Conservation (phyloP, 345 rosid species). For the Salix caprea region DNA sequence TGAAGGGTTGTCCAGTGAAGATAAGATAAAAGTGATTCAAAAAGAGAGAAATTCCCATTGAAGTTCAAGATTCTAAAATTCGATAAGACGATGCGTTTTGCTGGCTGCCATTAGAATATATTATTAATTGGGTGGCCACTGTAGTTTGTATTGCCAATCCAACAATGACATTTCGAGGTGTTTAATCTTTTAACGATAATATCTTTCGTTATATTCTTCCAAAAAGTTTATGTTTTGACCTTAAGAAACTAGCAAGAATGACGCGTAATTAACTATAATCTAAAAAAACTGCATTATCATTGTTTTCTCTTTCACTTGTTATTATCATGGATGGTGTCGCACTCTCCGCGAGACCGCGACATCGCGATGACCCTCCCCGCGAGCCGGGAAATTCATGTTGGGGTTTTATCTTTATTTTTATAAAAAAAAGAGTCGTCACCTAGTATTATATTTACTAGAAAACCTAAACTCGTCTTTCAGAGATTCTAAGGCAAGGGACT, state of each 20-base stretch:
- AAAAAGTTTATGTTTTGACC: neutral
- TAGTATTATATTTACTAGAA: too few relatives aligned
- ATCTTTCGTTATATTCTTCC: slow-evolving; percentile 1
- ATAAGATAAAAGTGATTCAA: slow-evolving; percentile 8
- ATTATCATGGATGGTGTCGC: too few relatives aligned
- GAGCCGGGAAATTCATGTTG: too few relatives aligned
- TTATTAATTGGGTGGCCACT: slow-evolving; percentile 19
- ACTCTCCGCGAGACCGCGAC: too few relatives aligned
- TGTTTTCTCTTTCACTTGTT: too few relatives aligned
- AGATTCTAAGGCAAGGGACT: too few relatives aligned
- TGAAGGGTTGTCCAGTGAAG: neutral
- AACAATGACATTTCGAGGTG: slow-evolving; percentile 18
- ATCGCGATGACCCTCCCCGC: too few relatives aligned
- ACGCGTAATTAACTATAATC: too few relatives aligned
- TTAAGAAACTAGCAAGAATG: neutral
- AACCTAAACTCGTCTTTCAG: too few relatives aligned
- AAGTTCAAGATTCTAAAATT: slow-evolving; percentile 18
- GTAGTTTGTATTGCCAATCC: neutral
- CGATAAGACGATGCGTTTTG: slow-evolving; percentile 19
- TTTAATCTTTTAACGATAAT: neutral
- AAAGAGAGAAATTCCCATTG: neutral
- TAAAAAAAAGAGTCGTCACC: fast-evolving
- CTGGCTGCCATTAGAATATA: slow-evolving; percentile 25
- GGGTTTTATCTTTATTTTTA: too few relatives aligned
- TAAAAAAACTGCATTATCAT: too few relatives aligned